Percentiles rank a stretch among this genome's conserved stretches.
These are phyloP conservation scores for Mortierella sp. DNA, from an alignment of 371 early-diverging fungal species.

Conservation along the genomic window DNA sequence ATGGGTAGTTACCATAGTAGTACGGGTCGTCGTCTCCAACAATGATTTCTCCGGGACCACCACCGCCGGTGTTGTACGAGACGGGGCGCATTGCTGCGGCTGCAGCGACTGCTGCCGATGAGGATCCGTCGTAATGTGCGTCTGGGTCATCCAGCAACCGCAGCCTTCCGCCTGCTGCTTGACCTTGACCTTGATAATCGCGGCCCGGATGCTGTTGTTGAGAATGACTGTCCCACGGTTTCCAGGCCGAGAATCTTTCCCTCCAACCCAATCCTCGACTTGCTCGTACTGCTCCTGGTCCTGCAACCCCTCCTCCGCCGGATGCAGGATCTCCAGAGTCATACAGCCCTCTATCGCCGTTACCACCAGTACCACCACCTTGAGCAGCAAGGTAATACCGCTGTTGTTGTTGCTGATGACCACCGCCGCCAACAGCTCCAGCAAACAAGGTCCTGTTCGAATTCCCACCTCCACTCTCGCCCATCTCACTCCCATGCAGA, in stretches of 20 bases:
- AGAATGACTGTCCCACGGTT: conserved; percentile 8
- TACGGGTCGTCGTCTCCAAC: neutral
- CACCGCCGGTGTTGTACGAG: conserved; percentile 22
- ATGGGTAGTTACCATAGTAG: neutral
- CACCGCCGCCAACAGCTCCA: neutral
- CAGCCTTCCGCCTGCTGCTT: conserved; percentile 16
- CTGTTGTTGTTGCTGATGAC: neutral
- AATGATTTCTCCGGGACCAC: neutral
- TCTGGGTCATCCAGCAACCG: conserved; percentile 29
- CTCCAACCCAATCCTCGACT: conserved; percentile 7
- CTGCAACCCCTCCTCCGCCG: neutral
- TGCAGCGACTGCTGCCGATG: conserved; percentile 1
- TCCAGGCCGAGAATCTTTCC: conserved; percentile 10
- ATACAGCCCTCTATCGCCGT: neutral
- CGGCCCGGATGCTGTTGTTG: neutral
- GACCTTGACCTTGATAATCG: neutral
- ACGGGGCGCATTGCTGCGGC: conserved; percentile 34
- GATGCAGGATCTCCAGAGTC: neutral
- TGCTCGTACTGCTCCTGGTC: neutral
- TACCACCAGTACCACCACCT: too few relatives aligned
- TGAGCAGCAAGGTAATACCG: neutral
- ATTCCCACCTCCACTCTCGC: conserved; percentile 15
- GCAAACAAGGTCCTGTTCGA: conserved; percentile 14
- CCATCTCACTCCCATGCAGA: conserved; percentile 11
- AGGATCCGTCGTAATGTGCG: conserved; percentile 3